phyloP scores from a whole-genome alignment of 2,329 filamentous ascomycete genomes.

The Cytospora schulzeri region DNA sequence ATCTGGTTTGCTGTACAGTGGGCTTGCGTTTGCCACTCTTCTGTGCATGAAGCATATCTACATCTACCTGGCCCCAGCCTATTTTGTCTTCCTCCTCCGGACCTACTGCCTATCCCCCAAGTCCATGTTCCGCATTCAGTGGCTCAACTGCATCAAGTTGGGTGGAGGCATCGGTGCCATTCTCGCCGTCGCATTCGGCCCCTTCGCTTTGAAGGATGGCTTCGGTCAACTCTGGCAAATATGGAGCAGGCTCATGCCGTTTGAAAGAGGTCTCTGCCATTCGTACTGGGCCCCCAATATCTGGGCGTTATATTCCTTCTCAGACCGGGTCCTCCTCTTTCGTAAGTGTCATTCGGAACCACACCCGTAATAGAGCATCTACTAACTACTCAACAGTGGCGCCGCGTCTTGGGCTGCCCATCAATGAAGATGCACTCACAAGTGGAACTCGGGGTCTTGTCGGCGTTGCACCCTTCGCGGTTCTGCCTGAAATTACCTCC shows the following conservation, averaged over 20 bases:
- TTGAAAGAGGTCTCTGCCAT: conserved; percentile 90
- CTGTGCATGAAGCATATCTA: conserved; percentile 98
- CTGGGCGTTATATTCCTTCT: conserved; percentile 95
- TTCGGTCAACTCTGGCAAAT: conserved; percentile 75
- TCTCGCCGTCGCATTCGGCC: conserved; percentile 82
- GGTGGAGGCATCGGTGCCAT: conserved; percentile 71
- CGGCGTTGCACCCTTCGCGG: conserved; percentile 90
- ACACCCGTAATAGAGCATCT: conserved; percentile 4
- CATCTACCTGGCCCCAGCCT: conserved; percentile 92
- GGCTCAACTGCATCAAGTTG: conserved; percentile 82
- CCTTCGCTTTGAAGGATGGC: conserved; percentile 72
- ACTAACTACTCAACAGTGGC: conserved; percentile 62
- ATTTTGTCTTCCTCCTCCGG: conserved; percentile 91
- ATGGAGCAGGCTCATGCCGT: conserved; percentile 84
- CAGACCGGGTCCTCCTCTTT: conserved; percentile 79
- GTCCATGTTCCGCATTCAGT: conserved; percentile 74
- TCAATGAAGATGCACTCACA: conserved; percentile 74
- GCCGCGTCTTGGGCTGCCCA: conserved; percentile 72
- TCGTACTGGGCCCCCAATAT: conserved; percentile 98
- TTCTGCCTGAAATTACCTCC: conserved; percentile 84
- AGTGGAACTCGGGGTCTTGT: conserved; percentile 93
- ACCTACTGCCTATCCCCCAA: conserved; percentile 81
- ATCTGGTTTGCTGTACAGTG: conserved; percentile 75
- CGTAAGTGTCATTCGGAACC: conserved; percentile 53
- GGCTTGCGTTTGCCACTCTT: conserved; percentile 79